Conservation (phyloP, 2,329 filamentous ascomycete genomes). For the Fusarium setosum region DNA sequence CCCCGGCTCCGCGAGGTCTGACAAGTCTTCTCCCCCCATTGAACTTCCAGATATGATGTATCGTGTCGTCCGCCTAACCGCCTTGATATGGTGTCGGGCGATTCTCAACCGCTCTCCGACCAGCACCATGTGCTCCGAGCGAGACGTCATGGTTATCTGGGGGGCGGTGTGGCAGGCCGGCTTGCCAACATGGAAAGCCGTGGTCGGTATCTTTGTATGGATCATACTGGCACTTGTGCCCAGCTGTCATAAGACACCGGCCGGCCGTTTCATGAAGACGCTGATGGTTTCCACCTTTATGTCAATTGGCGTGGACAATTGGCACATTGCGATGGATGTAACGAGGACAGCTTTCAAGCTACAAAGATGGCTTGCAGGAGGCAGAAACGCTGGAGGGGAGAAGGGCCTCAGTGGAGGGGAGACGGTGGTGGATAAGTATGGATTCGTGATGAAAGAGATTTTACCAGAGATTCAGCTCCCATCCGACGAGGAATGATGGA, state of each 20-base stretch:
- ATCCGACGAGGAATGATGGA: slow-evolving; percentile 13
- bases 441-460: slow-evolving; percentile 34
- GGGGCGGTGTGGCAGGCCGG: slow-evolving; percentile 59
- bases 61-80: slow-evolving; percentile 57
- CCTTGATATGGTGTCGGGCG: slow-evolving; percentile 60
- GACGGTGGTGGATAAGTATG: slow-evolving; percentile 40
- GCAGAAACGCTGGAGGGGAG: slow-evolving; percentile 14
- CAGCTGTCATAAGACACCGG: slow-evolving; percentile 51
- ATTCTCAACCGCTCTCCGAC: slow-evolving; percentile 57
- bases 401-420: slow-evolving; percentile 42
- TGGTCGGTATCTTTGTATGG: slow-evolving; percentile 63
- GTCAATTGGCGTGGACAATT: slow-evolving; percentile 60
- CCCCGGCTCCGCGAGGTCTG: slow-evolving; percentile 24
- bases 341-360: slow-evolving; percentile 52
- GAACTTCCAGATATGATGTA: slow-evolving; percentile 57
- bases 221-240: slow-evolving; percentile 56
- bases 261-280: slow-evolving; percentile 59
- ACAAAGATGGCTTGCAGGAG: slow-evolving; percentile 55
- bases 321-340: slow-evolving; percentile 55
- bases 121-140: slow-evolving; percentile 50
- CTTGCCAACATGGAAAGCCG: slow-evolving; percentile 57
- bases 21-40: slow-evolving; percentile 28
- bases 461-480: slow-evolving; percentile 35
- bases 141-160: slow-evolving; percentile 59
- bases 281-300: slow-evolving; percentile 56